Conservation (phyloP, 306 rosid species). For the Lathyrus oleraceus region DNA sequence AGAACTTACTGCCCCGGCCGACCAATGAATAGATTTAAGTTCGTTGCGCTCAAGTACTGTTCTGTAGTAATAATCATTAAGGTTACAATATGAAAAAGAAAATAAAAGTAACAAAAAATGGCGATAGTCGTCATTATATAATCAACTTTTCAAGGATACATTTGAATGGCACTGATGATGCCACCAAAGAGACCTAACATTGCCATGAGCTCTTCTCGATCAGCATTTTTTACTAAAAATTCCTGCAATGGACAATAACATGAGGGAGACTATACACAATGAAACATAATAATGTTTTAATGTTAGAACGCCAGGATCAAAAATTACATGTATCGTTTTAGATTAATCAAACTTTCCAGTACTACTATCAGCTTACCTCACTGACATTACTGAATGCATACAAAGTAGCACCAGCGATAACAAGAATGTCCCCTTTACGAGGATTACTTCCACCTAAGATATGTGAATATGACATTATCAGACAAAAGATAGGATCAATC, state of each 20-base stretch:
- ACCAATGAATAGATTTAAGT: constrained; percentile 83
- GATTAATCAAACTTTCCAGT: neutral
- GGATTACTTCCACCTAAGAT: constrained; percentile 82
- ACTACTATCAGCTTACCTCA: constrained; percentile 53
- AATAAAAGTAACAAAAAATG: neutral
- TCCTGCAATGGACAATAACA: constrained; percentile 54
- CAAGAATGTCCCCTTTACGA: constrained; percentile 65
- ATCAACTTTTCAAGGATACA: constrained; percentile 71
- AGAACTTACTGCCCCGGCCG: constrained; percentile 80
- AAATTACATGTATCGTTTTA: neutral
- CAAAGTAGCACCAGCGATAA: constrained; percentile 78
- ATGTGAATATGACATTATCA: constrained; percentile 42
- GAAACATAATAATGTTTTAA: neutral
- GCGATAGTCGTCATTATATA: constrained; percentile 1
- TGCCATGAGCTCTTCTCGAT: constrained; percentile 87
- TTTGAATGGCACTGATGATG: constrained; percentile 83
- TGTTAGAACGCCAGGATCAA: too few species aligned
- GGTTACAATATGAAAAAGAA: constrained; percentile 44
- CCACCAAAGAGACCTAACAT: constrained; percentile 81
- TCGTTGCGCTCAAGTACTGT: constrained; percentile 76
- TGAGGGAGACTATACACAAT: neutral
- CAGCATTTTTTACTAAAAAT: constrained; percentile 82
- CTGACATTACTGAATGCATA: constrained; percentile 88
- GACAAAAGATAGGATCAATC: constrained; percentile 23
- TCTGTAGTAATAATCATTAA: constrained; percentile 63